Percentiles rank a stretch among this genome's conserved stretches.
phyloP scores from a whole-genome alignment of 1,284 basidiomycete species.

The Rhodotorula mucilaginosa region DNA sequence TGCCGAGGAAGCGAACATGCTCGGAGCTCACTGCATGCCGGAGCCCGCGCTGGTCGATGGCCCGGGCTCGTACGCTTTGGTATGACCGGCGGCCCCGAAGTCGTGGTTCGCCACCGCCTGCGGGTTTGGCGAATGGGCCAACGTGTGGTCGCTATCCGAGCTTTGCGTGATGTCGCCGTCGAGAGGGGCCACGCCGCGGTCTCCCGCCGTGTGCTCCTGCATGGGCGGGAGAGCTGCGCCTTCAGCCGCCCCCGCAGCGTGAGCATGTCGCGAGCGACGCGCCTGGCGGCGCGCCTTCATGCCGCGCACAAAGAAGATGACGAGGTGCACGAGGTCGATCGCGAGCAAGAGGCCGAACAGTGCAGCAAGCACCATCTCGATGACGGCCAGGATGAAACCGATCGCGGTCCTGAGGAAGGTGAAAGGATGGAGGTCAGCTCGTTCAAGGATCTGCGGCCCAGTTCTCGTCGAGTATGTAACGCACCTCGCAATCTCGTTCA shows the following conservation, averaged over 20 bases:
- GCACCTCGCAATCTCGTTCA: constrained; percentile 59
- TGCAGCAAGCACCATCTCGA: constrained; percentile 44
- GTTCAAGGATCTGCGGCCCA: too few species aligned
- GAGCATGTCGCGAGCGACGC: neutral
- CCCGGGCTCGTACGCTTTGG: neutral
- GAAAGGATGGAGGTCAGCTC: neutral
- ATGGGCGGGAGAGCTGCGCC: neutral
- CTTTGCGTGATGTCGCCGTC: neutral
- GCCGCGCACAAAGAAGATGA: constrained; percentile 23
- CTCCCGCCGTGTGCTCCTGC: neutral
- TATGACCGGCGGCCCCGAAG: neutral
- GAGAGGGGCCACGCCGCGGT: neutral
- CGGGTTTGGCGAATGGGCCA: constrained; percentile 1
- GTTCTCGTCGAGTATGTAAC: neutral
- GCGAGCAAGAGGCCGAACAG: constrained; percentile 43
- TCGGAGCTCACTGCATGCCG: neutral
- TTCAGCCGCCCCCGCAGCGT: neutral
- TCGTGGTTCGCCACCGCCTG: neutral
- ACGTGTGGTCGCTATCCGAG: neutral
- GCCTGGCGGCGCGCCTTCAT: constrained; percentile 12
- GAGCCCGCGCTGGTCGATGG: neutral
- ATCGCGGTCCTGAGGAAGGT: constrained; percentile 63
- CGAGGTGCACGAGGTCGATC: constrained; percentile 39
- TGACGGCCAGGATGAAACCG: constrained; percentile 60
- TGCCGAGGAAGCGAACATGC: too few species aligned